Base-by-base conservation (phyloP, 805 yeast species). In the Metschnikowia continentalis region DNA sequence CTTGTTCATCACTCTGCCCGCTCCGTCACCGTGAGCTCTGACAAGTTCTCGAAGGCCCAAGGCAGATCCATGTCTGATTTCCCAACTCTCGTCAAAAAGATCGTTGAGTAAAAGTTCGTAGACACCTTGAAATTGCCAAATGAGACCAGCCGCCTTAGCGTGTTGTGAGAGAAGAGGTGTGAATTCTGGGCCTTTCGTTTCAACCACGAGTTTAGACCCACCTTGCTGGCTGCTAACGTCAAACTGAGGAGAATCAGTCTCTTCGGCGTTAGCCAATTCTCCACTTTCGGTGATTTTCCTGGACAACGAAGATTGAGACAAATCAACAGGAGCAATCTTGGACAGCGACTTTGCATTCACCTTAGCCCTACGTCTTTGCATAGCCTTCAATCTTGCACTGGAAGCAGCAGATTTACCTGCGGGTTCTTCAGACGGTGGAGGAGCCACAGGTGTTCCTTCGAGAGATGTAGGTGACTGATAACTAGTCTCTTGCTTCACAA, bases 101-200 rank as follows among this genome's bases (percentile, higher is more conserved):
- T 90, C 96, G 37, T 81, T 81, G 53, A 90, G 70, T 36, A 94
- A 69, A 20, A 90, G 71, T 63, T 89, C 97, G 67, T 86, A 90
- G 11, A 92, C 84, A 17, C 97, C 96, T 73, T 91, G 97, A 59
- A 91, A 89, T 48, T 90, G 96, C 97, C 98, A 94, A 0, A 88
- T 86, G 37, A 84, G 74, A 5, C 88, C 89, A 0, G 86, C 82
- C 14, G 83, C 84, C 50, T 82, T 81, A 38, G 85, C 80, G 54
- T 86, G 89, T 57, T 84, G 85, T 14, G 88, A 83, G 15, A 88
- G 69, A 8, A 86, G 76, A 15, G 88, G 88, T 6, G 86, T 79
- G 7, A 83, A 73, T 54, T 81, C 87, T 5, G 85, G 76, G 3
- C 75, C 78, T 59, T 80, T 83, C 35, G 90, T 83, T 64, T 94